Evolutionary conservation across 495 filamentous ascomycete species (phyloP), one percentile per base, ranked within the genome.

Genomic region (Penicillium cinerascens): DNA sequence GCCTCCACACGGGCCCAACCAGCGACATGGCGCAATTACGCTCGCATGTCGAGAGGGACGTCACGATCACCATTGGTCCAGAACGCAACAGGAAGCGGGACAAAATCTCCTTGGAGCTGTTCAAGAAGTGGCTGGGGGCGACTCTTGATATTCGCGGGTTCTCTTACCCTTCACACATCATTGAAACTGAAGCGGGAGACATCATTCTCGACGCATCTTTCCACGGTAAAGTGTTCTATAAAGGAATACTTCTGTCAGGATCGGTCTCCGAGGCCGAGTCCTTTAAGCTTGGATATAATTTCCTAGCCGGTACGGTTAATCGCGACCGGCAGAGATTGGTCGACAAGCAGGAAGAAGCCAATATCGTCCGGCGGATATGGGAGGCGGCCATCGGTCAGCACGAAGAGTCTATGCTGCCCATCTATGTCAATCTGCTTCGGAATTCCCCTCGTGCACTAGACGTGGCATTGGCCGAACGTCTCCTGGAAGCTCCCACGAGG

Each of bases 201-300:
- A 35, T 66, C 22, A 51, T 63, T 39, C 18, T 60, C 8, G 57
- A 64, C 25, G 11, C 50, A 25, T 20, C 44, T 9, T 63, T 58
- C 21, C 27, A 23, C 2, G 52, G 47, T n/a, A 54, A 38, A 40
- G 25, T 66, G 4, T 66, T 44, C 21, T 52, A 63, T 16, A 63
- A 61, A 47, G 57, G 63, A 3, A 22, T 63, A 2, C 48, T 52
- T 18, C 40, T 57, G 54, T 37, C 52, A 38, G 18, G 22, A 17
- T 13, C 4, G 8, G 20, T n/a, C 16, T 48, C 13, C 40, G 52
- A 50, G 15, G 6, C 22, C 39, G 22, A 20, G n/a, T 22, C 21
- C 13, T 51, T 55, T 23, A 58, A 63, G 39, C 52, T 59, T 49
- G 46, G 58, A 1, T 67, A 67, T 42, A 58, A 67, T 27, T 56